phyloP scores from a whole-genome alignment of 2,329 filamentous ascomycete species.

The Lanzia echinophila region DNA sequence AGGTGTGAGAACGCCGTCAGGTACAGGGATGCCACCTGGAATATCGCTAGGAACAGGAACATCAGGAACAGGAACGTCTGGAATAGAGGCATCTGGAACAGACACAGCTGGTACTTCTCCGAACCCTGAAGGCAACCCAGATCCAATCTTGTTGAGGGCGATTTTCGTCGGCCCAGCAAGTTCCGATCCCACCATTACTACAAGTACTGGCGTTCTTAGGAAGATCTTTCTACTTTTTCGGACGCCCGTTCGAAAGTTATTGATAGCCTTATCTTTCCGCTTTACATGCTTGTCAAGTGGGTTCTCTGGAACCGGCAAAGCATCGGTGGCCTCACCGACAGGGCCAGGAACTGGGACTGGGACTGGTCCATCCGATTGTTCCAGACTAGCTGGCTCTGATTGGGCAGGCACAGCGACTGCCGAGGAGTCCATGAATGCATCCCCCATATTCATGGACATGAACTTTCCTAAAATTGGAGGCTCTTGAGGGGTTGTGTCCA shows the following conservation, averaged over 20 bases:
- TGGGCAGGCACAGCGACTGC: neutral
- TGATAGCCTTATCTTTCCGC: slow-evolving; percentile 1
- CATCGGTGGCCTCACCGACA: neutral
- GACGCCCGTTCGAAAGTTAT: slow-evolving; percentile 5
- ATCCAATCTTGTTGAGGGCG: slow-evolving; percentile 6
- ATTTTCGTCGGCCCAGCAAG: slow-evolving; percentile 12
- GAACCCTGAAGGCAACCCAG: slow-evolving; percentile 1
- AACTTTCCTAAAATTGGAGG: neutral
- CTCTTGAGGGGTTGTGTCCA: neutral
- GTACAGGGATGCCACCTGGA: too few species aligned
- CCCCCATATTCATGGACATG: slow-evolving; percentile 1
- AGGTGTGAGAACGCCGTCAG: too few species aligned
- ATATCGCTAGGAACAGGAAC: too few species aligned
- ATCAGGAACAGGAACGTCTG: neutral
- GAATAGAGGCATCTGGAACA: neutral
- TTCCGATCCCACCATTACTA: slow-evolving; percentile 12
- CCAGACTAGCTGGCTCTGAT: neutral
- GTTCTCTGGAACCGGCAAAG: neutral
- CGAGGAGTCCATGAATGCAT: neutral
- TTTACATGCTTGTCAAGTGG: slow-evolving; percentile 1
- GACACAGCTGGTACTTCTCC: neutral
- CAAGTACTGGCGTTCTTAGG: slow-evolving; percentile 13
- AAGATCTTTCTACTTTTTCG: slow-evolving; percentile 4
- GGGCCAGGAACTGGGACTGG: neutral
- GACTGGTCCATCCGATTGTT: slow-evolving; percentile 2